Conservation (phyloP, 1,284 basidiomycete genomes). For the Stereum hirsutum region DNA sequence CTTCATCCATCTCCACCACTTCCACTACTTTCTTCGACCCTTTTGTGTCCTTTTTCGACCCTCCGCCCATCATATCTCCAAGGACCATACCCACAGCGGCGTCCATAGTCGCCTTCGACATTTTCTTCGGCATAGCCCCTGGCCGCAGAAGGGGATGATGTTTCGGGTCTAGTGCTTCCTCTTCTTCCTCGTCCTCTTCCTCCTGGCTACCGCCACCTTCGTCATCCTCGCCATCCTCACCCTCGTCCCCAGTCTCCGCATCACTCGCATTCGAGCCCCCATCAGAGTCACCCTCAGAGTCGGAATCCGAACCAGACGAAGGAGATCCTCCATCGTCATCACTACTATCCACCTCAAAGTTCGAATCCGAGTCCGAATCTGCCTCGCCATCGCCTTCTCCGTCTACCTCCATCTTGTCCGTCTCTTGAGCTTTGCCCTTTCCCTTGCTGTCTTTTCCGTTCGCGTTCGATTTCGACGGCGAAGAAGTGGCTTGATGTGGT, state of each 20-base stretch:
- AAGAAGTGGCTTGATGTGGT: no score
- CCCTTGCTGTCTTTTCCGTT: slow-evolving; percentile 1
- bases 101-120: slow-evolving; percentile 58
- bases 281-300: slow-evolving; percentile 11
- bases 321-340: slow-evolving; percentile 20
- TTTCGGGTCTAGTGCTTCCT: slow-evolving; percentile 37
- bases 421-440: slow-evolving; percentile 7
- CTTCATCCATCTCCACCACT: background rate
- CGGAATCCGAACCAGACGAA: slow-evolving; percentile 11
- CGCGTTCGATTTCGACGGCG: slow-evolving; percentile 3
- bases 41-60: background rate
- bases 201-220: slow-evolving; percentile 15
- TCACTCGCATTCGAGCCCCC: slow-evolving; percentile 18
- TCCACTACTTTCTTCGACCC: background rate
- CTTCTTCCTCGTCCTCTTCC: slow-evolving; percentile 17
- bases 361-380: slow-evolving; percentile 43
- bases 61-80: slow-evolving; percentile 34
- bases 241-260: slow-evolving; percentile 19
- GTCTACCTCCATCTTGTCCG: background rate
- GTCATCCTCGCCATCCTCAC: slow-evolving; percentile 12
- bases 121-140: slow-evolving; percentile 50
- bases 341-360: slow-evolving; percentile 27
- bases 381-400: slow-evolving; percentile 13
- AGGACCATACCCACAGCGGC: slow-evolving; percentile 54
- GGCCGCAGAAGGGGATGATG: slow-evolving; percentile 56